Evolutionary conservation across 495 filamentous ascomycete species (phyloP).

Genomic region (Talaromyces trachyspermus): DNA sequence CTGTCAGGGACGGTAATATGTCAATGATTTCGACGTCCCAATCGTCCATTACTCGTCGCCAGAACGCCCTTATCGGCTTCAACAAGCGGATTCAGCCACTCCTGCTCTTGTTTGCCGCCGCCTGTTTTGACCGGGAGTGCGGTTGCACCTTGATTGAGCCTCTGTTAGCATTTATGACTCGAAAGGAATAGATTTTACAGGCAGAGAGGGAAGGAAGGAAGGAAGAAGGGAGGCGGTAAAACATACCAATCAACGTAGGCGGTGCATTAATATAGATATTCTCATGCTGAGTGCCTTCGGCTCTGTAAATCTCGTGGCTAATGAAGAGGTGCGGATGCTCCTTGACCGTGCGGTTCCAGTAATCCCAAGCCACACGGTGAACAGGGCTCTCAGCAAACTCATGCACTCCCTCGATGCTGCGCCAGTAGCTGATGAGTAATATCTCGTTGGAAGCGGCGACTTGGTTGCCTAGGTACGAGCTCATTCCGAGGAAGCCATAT

Average conservation of each 20-base stretch:
- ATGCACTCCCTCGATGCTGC: constrained; percentile 37
- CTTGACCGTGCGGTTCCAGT: constrained; percentile 30
- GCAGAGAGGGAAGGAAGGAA: no score
- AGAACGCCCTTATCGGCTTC: constrained; percentile 5
- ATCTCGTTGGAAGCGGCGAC: constrained; percentile 25
- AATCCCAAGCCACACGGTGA: constrained; percentile 41
- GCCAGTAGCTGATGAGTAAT: constrained; percentile 40
- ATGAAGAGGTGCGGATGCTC: constrained; percentile 35
- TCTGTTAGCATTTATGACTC: constrained; percentile 8
- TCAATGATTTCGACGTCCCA: background rate
- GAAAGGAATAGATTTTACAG: no score
- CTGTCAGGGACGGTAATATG: background rate
- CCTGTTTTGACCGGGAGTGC: background rate
- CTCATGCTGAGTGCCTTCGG: constrained; percentile 31
- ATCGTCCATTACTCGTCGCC: background rate
- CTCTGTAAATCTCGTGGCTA: constrained; percentile 42
- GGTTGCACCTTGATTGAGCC: background rate
- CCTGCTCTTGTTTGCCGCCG: background rate
- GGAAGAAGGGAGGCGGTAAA: no score
- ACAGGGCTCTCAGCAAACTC: constrained; percentile 38
- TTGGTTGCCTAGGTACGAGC: constrained; percentile 14
- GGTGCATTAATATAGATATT: constrained; percentile 32
- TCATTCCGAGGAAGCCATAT: constrained; percentile 25
- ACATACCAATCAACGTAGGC: constrained; percentile 18
- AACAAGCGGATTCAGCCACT: constrained; percentile 5